Base-by-base conservation (phyloP, 2,329 filamentous ascomycete species). In the Helminthosporium solani region DNA sequence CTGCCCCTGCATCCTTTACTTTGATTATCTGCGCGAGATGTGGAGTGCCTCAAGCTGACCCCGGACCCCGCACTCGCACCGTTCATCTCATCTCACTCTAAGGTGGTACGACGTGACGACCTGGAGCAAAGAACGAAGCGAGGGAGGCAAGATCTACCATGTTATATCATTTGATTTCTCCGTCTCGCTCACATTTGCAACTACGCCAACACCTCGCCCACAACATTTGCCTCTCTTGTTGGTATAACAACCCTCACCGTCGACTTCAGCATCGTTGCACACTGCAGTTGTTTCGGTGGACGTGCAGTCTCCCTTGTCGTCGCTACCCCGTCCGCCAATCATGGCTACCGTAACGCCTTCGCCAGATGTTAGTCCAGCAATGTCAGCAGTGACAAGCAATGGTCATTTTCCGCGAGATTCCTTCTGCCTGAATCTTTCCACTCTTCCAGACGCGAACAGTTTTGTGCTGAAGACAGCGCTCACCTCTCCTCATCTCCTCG, bases 341-440 rank as follows among this genome's bases (percentile, higher is more conserved):
- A 71, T 71, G 68, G 63, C 65, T 18, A 60, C 50, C 43, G 60
- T 69, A 42, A 70, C 68, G 52, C 69, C 67, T 49, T 70, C 68
- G 57, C 67, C 69, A 68, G 68, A 71, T 51, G 63, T 70, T 64
- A 70, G 68, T 67, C 69, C 69, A 60, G 38, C 27, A 21, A 61
- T 70, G 66, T 71, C 68, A 68, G 68, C 68, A 58, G 66, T 66
- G 44, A 68, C 66, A 42, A 67, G 64, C 61, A 70, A 68, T 65
- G 61, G 65, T 46, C 65, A 60, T 16, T 70, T 68, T 40, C 64
- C 65, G 51, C 61, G 57, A 50, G 68, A 71, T 52, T 66, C 66
- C 34, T 71, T 71, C 57, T 68, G 62, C 58, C 69, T 71, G 59
- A 68, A 66, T 56, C 64, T 71, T 45, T 67, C 64, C 54, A 58